Evolutionary conservation across 192 early-diverging fungal species (phyloP).

Genomic region (Backusella tuberculispora): DNA sequence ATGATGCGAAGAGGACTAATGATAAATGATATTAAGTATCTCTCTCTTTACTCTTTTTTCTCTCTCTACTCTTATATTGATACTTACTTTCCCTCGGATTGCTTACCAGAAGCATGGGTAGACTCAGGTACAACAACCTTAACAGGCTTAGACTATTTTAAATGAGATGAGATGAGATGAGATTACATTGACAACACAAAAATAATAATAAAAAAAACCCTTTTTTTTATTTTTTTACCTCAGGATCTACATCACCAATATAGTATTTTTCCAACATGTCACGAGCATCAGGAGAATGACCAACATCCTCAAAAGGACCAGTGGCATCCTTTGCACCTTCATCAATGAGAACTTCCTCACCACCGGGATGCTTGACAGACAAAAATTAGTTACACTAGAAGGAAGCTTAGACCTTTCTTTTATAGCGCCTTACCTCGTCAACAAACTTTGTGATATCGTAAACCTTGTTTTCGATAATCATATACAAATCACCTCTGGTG

Average conservation of each 20-base stretch:
- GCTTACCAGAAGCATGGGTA: background rate
- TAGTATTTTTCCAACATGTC: slow-evolving; percentile 77
- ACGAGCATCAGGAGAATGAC: slow-evolving; percentile 94
- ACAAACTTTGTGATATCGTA: slow-evolving; percentile 81
- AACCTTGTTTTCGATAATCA: slow-evolving; percentile 78
- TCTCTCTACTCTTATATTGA: background rate
- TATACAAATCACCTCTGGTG: slow-evolving; percentile 77
- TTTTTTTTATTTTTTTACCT: slow-evolving; percentile 39
- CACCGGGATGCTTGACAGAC: slow-evolving; percentile 86
- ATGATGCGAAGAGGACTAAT: slow-evolving; percentile 39
- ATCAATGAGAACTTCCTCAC: slow-evolving; percentile 95
- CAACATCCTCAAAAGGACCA: slow-evolving; percentile 96
- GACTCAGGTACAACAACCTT: slow-evolving; percentile 4
- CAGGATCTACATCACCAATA: slow-evolving; percentile 71
- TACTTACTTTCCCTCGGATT: slow-evolving; percentile 41
- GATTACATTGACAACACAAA: background rate
- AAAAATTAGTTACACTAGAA: background rate
- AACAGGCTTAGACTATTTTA: slow-evolving; percentile 35
- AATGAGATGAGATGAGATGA: slow-evolving; percentile 3
- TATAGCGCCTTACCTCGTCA: slow-evolving; percentile 59
- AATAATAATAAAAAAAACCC: background rate
- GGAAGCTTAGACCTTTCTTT: background rate
- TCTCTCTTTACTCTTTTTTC: background rate
- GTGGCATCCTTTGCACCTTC: slow-evolving; percentile 89
- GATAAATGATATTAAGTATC: background rate